Evolutionary conservation across 2,329 filamentous ascomycete species (phyloP), one percentile per base, ranked within the genome.

Genomic region (Aureobasidium lini): DNA sequence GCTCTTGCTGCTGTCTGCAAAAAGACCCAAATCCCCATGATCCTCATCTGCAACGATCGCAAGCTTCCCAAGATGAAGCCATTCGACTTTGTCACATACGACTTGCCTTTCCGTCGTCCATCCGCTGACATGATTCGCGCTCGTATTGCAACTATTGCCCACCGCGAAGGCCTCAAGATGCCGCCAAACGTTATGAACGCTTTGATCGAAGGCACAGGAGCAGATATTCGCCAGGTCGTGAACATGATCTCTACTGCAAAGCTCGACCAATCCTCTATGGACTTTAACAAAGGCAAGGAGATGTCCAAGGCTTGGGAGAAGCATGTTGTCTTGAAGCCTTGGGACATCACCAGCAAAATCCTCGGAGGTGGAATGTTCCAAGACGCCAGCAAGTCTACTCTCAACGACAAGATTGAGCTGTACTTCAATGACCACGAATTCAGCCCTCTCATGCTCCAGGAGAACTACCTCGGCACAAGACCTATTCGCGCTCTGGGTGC

Each of bases 361-460:
- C 83, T 99, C 6, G 90, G 84, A 29, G 87, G 90, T 4, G 90
- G 90, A 39, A 84, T 96, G 74, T 99, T 97, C 73, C 82, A 89
- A 28, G 82, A 86, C 4, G 84, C 86, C 52, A 95, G 90, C 74
- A 95, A 90, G 65, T 79, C 89, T 3, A 95, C 90, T 0, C 77
- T 99, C 37, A 97, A 97, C 70, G 93, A 99, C 73, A 99, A 99
- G 79, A 94, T 95, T 63, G 93, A 99, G 74, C 84, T 99, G 1
- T 99, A 99, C 73, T 99, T 99, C 79, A 97, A 99, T 72, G 94
- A 99, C 68, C 94, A 99, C 69, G 94, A 99, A 68, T 95, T 97
- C 75, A 96, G 91, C 68, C 94, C 87, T 69, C 79, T 99, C 57
- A 97, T 99, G 94, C 85, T 99, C 48, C 94, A 99, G 71, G 95